Evolutionary conservation across 805 yeast species (phyloP), one percentile per base, ranked within the genome.

Genomic region (Spathaspora sp.): DNA sequence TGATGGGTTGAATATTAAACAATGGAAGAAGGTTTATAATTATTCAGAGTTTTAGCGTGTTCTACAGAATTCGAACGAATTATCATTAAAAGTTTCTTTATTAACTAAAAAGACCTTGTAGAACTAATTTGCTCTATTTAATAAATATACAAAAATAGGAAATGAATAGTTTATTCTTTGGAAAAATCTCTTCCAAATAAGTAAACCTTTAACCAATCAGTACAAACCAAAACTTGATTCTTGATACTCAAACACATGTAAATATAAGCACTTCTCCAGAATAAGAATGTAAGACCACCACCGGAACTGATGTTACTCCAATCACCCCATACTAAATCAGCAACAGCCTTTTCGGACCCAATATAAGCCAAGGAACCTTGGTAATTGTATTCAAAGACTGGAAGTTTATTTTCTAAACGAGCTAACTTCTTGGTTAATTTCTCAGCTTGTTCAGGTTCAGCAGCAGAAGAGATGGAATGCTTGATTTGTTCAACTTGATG

Each of bases 261-360:
- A 58, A 93, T 83, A 72, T 93, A 93, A 29, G 97, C 97, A 29
- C 89, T 81, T 75, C 96, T 86, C 98, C 98, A 92, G 81, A 92
- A 88, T 68, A 89, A 77, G 78, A 87, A 91, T 39, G 97, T 89
- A 68, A 89, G 74, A 48, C 86, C 78, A 64, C 97, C 97, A 56
- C 96, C 93, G 47, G 89, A 75, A 32, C 91, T 82, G 62, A 88
- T 80, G 64, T 86, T 86, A 52, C 87, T 83, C 82, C 90, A 87
- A 63, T 84, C 86, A 59, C 86, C 87, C 80, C 87, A 78, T 26
- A 85, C 81, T 62, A 93, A 76, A 67, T 92, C 97, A 44, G 97
- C 97, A 62, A 92, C 91, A 48, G 98, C 98, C 69, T 85, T 81
- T 68, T 92, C 98, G 29, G 86, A 76, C 61, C 98, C 98, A 67